Evolutionary conservation across 371 early-diverging fungal genomes (phyloP).

Genomic region (Rhizopus delemar): DNA sequence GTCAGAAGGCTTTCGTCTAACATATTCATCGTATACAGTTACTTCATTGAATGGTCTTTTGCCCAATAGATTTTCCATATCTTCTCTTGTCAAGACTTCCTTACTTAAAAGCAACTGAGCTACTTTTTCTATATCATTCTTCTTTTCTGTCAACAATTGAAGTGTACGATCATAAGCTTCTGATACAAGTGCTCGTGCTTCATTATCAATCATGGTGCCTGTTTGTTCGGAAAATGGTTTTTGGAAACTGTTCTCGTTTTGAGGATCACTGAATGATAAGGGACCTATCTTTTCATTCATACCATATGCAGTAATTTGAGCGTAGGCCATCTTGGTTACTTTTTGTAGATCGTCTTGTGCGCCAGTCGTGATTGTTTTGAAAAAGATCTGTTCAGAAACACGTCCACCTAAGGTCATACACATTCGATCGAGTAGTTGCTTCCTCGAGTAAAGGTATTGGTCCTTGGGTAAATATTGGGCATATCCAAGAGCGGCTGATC

Average conservation of each 20-base stretch:
- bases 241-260: constrained; percentile 71
- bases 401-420: constrained; percentile 97
- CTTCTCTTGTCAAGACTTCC: constrained; percentile 94
- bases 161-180: constrained; percentile 80
- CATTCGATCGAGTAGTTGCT: constrained; percentile 93
- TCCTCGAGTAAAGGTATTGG: constrained; percentile 90
- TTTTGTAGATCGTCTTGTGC: constrained; percentile 95
- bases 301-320: constrained; percentile 89
- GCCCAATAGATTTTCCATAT: constrained; percentile 89
- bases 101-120: constrained; percentile 88
- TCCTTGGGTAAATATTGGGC: constrained; percentile 98
- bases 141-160: constrained; percentile 76
- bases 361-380: constrained; percentile 84
- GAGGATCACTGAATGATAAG: constrained; percentile 76
- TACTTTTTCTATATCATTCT: constrained; percentile 85
- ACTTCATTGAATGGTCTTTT: constrained; percentile 80
- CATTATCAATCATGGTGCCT: constrained; percentile 88
- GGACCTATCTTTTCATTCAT: constrained; percentile 91
- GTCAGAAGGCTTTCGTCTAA: constrained; percentile 15
- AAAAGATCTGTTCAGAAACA: constrained; percentile 91
- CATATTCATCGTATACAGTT: constrained; percentile 61
- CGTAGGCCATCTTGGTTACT: constrained; percentile 96
- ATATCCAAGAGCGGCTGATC: constrained; percentile 92
- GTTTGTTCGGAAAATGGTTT: constrained; percentile 97
- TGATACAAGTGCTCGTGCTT: constrained; percentile 80